Conservation (phyloP, 768 basidiomycete genomes). For the Paxillus ammoniavirescens region DNA sequence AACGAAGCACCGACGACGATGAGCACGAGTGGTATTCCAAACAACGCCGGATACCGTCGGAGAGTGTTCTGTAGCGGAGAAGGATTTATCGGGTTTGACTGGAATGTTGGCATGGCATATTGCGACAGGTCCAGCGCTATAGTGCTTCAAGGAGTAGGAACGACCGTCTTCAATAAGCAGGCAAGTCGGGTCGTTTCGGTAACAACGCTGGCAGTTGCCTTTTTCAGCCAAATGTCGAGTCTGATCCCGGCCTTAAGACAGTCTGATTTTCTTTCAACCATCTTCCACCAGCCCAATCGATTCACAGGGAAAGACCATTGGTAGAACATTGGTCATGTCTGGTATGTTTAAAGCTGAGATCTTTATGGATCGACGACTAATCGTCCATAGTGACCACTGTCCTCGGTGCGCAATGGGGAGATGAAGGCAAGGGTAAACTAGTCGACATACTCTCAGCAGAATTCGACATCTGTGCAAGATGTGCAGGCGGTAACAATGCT, state of each 20-base stretch:
- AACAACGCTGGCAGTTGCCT: conserved; percentile 8
- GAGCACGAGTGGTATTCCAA: conserved; percentile 85
- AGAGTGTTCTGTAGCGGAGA: conserved; percentile 36
- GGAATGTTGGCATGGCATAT: conserved; percentile 48
- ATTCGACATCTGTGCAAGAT: conserved; percentile 90
- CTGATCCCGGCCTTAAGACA: not conserved
- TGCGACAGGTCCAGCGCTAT: not conserved
- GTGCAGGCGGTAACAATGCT: conserved; percentile 98
- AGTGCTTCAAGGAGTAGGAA: too few species aligned
- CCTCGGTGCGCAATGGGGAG: conserved; percentile 89
- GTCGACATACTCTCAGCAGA: conserved; percentile 94
- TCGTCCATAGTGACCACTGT: conserved; percentile 59
- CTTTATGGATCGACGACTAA: conserved; percentile 6
- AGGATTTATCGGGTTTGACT: conserved; percentile 37
- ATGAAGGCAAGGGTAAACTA: conserved; percentile 93
- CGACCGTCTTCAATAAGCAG: too few species aligned
- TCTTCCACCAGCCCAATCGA: conserved; percentile 5
- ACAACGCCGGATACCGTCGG: conserved; percentile 64
- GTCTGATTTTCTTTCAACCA: conserved; percentile 6
- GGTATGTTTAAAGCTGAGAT: conserved; percentile 12
- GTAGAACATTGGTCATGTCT: conserved; percentile 17
- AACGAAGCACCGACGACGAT: conserved; percentile 87
- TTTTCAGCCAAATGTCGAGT: conserved; percentile 8
- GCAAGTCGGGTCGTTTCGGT: not conserved
- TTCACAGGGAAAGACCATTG: not conserved